These are phyloP conservation scores for Lactarius akahatsu DNA, from an alignment of 768 basidiomycete species.

Conservation along the genomic window DNA sequence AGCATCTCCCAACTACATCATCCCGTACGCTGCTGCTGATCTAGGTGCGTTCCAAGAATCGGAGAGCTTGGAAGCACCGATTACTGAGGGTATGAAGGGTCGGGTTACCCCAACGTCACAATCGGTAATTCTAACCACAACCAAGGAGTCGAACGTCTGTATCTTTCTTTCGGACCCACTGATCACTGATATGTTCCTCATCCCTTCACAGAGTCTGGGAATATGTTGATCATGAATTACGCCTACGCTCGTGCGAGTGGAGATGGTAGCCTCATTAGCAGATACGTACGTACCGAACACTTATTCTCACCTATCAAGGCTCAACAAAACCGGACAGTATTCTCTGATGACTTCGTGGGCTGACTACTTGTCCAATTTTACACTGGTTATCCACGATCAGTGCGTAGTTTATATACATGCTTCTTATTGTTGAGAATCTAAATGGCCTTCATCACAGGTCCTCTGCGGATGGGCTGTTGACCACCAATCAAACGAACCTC, in stretches of 20 bases:
- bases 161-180: background rate
- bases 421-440: constrained; percentile 25
- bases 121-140: background rate
- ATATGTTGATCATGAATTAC: constrained; percentile 39
- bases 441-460: constrained; percentile 13
- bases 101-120: constrained; percentile 12
- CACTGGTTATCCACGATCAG: constrained; percentile 55
- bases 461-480: constrained; percentile 16
- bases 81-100: background rate
- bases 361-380: constrained; percentile 36
- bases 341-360: constrained; percentile 37
- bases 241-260: constrained; percentile 33
- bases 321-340: constrained; percentile 28
- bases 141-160: constrained; percentile 25
- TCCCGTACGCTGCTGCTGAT: constrained; percentile 27
- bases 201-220: constrained; percentile 32
- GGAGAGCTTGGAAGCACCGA: too few relatives aligned
- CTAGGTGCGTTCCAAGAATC: constrained; percentile 23
- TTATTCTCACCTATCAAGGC: background rate
- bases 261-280: constrained; percentile 31
- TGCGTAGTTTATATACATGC: constrained; percentile 49
- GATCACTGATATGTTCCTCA: background rate
- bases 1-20: constrained; percentile 20
- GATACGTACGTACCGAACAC: constrained; percentile 24
- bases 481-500: constrained; percentile 62